Evolutionary conservation across 208 protist genomes (phyloP).

Genomic region (Balamuthia mandrillaris): DNA sequence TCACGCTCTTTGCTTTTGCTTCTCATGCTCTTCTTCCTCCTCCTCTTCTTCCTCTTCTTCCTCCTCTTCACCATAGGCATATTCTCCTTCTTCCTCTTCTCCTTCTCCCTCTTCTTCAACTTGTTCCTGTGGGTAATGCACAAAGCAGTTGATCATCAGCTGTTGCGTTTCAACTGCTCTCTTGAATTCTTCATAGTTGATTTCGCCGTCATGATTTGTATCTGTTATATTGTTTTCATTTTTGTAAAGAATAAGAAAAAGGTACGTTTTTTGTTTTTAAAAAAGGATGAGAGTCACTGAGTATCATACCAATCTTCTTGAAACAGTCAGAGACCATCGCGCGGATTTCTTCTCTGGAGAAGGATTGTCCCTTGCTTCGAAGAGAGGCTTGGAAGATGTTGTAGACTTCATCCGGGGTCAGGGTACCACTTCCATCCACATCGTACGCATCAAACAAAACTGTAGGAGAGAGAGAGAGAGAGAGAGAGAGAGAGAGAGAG

Average conservation of each 20-base stretch:
- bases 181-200: constrained; percentile 33
- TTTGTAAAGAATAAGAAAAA: neutral
- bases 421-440: neutral
- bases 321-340: neutral
- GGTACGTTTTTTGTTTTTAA: too few relatives aligned
- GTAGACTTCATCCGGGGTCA: neutral
- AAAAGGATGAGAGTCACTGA: too few relatives aligned
- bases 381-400: constrained; percentile 6
- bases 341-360: neutral
- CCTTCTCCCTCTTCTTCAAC: too few relatives aligned
- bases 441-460: constrained; percentile 2
- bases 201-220: neutral
- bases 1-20: too few relatives aligned
- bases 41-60: too few relatives aligned
- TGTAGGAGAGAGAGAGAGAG: neutral
- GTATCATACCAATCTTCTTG: too few relatives aligned
- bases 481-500: neutral
- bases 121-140: neutral
- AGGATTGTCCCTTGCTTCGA: neutral
- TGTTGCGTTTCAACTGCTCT: neutral
- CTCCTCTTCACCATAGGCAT: too few relatives aligned
- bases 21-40: too few relatives aligned
- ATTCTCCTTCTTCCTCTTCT: too few relatives aligned
- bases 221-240: neutral
- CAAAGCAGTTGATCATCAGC: constrained; percentile 7